Percentiles rank a stretch among this genome's conserved stretches.
Conservation (phyloP, 2,329 filamentous ascomycete species). For the Neurospora sp. region DNA sequence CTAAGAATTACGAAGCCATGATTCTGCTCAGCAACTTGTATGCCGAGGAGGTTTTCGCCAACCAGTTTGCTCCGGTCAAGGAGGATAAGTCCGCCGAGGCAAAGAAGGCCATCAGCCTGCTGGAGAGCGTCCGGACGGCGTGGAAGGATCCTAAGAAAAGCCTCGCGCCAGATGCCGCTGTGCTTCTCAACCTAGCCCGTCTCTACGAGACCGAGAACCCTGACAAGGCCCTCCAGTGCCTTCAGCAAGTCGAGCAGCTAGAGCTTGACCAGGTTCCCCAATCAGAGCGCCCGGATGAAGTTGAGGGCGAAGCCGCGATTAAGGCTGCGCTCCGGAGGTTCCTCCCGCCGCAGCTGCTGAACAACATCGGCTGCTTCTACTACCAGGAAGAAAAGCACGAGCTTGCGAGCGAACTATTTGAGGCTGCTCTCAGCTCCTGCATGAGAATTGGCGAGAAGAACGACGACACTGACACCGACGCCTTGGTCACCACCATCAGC, state of each 20-base stretch:
- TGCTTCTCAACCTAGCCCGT: conserved; percentile 82
- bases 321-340: conserved; percentile 59
- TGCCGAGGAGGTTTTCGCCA: conserved; percentile 85
- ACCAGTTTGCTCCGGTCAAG: conserved; percentile 58
- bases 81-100: conserved; percentile 81
- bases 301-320: conserved; percentile 50
- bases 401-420: conserved; percentile 76
- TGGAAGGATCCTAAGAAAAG: conserved; percentile 94
- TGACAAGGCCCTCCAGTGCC: conserved; percentile 83
- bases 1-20: conserved; percentile 79
- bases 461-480: conserved; percentile 72
- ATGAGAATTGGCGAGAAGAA: conserved; percentile 69
- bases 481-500: conserved; percentile 87
- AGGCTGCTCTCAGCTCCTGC: conserved; percentile 82
- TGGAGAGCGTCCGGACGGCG: conserved; percentile 73
- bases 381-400: conserved; percentile 78
- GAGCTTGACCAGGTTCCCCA: conserved; percentile 70
- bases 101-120: conserved; percentile 74
- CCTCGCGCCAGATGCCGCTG: conserved; percentile 68
- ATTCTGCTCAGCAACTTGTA: conserved; percentile 83
- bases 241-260: conserved; percentile 85
- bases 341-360: conserved; percentile 81
- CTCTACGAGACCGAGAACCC: conserved; percentile 80
- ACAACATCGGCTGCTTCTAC: conserved; percentile 95
- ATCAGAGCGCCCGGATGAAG: conserved; percentile 52